Base-by-base conservation (phyloP, 768 basidiomycete genomes). In the Mrakia gelida region DNA sequence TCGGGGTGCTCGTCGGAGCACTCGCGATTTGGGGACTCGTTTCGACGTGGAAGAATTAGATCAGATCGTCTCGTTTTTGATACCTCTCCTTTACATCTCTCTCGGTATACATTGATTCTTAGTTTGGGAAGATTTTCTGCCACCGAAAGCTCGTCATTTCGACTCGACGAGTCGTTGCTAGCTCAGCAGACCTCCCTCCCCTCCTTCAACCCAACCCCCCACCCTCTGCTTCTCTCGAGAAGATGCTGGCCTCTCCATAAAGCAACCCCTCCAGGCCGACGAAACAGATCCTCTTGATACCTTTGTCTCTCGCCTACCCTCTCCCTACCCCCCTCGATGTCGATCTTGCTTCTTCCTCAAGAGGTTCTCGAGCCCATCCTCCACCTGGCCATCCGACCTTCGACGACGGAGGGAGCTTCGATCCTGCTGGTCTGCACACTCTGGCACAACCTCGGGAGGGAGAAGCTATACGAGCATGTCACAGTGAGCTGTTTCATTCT, bases 311-410 rank as follows among this genome's bases (percentile, higher is more conserved):
- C 45, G 45, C 45, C 45, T 45, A 45, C 45, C 45, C 45, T 15
- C 1, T 10, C 21, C 18, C 18, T 13, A 1, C 15, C 67, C 1
- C 21, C 26, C 38, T 32, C 65, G 23, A 70, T 70, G 67, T 70
- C 67, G 21, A 43, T 70, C 21, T 9, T 18, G 41, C 67, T 41
- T 2, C 77, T 78, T 0, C 77, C 77, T 7, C 34, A 8, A n/a
- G 77, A 78, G 49, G 13, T 78, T 23, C 73, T 78, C 28, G 77
- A 78, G 52, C 77, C 72, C 2, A 78, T 78, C 41, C 52, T 78
- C 30, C 54, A 65, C 52, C 41, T 70, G 2, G 73, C 77, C 8
- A 61, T 78, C 67, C 45, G 38, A 11, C 77, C 77, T 2, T 73
- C 72, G 7, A 68, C 65, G 2, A 7, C 49, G 13, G 26, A 32